Evolutionary conservation across 192 early-diverging fungal species (phyloP).

Genomic region (Mortierella antarctica): DNA sequence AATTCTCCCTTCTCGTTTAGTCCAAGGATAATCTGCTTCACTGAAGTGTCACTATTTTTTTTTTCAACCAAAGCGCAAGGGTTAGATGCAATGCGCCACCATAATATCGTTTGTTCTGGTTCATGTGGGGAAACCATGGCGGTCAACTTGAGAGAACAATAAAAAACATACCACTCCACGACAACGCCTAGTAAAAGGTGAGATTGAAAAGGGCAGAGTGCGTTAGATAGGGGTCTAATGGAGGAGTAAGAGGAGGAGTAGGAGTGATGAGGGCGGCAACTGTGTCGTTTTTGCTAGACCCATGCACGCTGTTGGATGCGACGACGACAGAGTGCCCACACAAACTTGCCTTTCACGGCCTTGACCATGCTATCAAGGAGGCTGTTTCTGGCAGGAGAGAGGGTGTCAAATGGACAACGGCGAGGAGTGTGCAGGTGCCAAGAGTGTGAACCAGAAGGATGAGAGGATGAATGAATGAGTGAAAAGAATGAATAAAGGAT

Average conservation of each 20-base stretch:
- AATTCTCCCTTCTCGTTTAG: slow-evolving; percentile 74
- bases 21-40: slow-evolving; percentile 79
- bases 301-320: no score
- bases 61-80: background rate
- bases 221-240: background rate
- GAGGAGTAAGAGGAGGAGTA: background rate
- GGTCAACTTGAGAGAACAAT: background rate
- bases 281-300: background rate
- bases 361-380: slow-evolving; percentile 31
- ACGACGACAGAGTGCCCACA: no score
- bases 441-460: no score
- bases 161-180: slow-evolving; percentile 33
- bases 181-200: slow-evolving; percentile 22
- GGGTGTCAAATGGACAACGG: no score
- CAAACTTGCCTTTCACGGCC: slow-evolving; percentile 38
- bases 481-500: background rate
- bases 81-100: slow-evolving; percentile 8
- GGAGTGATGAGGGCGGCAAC: background rate
- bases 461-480: background rate
- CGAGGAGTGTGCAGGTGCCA: no score
- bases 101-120: background rate
- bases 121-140: background rate
- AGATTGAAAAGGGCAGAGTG: background rate
- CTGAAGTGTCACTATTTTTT: slow-evolving; percentile 73
- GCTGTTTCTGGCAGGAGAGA: background rate